Conservation (phyloP, 2,329 filamentous ascomycete genomes). For the Colletotrichum sp. region DNA sequence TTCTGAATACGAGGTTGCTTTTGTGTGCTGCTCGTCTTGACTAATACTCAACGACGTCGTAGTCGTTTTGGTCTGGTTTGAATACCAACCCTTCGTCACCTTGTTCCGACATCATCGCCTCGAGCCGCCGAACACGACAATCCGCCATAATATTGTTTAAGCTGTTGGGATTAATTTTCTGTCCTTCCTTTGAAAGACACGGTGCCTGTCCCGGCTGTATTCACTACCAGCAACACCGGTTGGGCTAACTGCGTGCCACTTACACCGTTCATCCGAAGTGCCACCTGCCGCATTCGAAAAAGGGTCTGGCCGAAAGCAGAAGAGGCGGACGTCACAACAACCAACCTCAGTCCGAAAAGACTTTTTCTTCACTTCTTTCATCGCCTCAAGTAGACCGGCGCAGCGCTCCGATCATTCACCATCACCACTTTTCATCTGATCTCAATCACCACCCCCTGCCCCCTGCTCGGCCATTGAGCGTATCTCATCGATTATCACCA, state of each 20-base stretch:
- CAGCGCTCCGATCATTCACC: background rate
- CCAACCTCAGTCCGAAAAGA: background rate
- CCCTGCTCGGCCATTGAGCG: background rate
- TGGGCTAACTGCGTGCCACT: background rate
- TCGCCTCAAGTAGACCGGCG: background rate
- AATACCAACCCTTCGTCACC: background rate
- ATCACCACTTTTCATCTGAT: background rate
- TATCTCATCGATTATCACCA: background rate
- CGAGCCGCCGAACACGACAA: background rate
- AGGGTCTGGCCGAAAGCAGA: background rate
- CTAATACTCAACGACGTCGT: background rate
- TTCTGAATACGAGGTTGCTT: background rate
- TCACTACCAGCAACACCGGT: background rate
- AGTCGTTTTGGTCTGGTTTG: background rate
- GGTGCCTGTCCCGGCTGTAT: background rate
- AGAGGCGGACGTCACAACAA: background rate
- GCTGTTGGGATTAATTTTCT: background rate
- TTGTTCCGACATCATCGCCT: background rate
- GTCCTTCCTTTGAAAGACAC: background rate
- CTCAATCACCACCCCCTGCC: background rate
- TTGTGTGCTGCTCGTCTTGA: background rate
- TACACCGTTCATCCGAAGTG: background rate
- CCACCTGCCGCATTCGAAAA: constrained; percentile 9
- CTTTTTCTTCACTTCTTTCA: background rate
- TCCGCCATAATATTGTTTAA: background rate